Evolutionary conservation across 768 basidiomycete genomes (phyloP), one percentile per base, ranked within the genome.

Genomic region (Agaricus subrufescens): DNA sequence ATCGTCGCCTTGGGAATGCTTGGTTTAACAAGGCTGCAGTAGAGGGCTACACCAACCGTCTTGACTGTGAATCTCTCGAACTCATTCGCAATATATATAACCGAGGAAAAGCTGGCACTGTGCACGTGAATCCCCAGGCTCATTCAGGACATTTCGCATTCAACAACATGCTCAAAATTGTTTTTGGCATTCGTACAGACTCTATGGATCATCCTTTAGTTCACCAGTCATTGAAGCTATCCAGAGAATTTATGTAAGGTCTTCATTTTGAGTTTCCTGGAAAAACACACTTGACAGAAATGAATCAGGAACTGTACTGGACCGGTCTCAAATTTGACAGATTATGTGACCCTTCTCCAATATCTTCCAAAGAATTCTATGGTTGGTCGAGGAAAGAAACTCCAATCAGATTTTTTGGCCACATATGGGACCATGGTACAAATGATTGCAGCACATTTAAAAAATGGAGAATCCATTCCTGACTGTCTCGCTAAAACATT

Each of bases 141-240:
- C 67, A 72, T 50, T 69, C 71, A 7, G 74, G 75, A 27, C 71
- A 75, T n/a, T 75, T 64, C 57, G 67, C 71, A 5, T 60, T 68
- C 37, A 77, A 75, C 64, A 78, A 78, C 60, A 80, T 79, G 74
- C 66, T 79, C 10, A 71, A 69, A 0, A 69, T 78, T 43, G 66
- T 69, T 46, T 78, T 77, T 57, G 77, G 71, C 1, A 73, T 65
- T 15, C 75, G 77, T 9, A 77, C 75, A 0, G 71, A 72, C 50
- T 63, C 66, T 26, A 69, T 71, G 15, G 57, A 66, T 14, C 68
- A 78, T 46, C 72, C 75, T 0, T 63, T 76, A 4, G 74, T 75
- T 10, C 68, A 55, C 23, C 61, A 61, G 3, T 71, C 71, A 29
- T 67, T 79, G 34, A 61, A 58, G 23, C 61, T 80, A 47, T 71